These are phyloP conservation scores for Lachancea mirantina DNA, from an alignment of 805 yeast genomes.

Conservation along the genomic window DNA sequence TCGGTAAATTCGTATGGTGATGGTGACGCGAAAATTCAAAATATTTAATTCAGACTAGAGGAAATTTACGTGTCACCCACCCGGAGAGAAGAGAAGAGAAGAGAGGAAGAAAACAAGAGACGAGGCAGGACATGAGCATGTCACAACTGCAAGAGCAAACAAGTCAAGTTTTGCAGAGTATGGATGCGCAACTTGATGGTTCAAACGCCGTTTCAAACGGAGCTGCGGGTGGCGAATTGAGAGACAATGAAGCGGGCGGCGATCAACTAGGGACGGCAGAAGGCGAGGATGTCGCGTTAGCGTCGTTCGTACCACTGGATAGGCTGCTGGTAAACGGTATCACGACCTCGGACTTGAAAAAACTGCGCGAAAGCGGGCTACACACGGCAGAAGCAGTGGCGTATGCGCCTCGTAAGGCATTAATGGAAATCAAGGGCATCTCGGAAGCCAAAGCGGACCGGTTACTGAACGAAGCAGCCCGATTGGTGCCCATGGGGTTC, in stretches of 20 bases:
- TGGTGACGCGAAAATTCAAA: too few relatives aligned
- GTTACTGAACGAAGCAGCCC: slow-evolving; percentile 72
- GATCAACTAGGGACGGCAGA: slow-evolving; percentile 7
- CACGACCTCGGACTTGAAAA: slow-evolving; percentile 66
- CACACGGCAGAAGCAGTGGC: slow-evolving; percentile 92
- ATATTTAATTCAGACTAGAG: too few relatives aligned
- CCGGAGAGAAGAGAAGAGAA: too few relatives aligned
- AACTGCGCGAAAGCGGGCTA: slow-evolving; percentile 73
- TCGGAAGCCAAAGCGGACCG: slow-evolving; percentile 93
- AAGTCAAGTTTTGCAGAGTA: too few relatives aligned
- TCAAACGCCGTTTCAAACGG: too few relatives aligned
- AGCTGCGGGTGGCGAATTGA: slow-evolving; percentile 6
- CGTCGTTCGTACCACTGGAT: slow-evolving; percentile 30
- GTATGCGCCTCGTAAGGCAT: slow-evolving; percentile 77
- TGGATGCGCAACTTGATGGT: too few relatives aligned
- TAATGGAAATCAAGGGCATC: slow-evolving; percentile 79
- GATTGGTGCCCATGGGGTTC: slow-evolving; percentile 90
- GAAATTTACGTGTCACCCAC: too few relatives aligned
- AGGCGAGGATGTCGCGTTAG: slow-evolving; percentile 43
- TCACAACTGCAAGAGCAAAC: too few relatives aligned
- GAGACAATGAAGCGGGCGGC: slow-evolving; percentile 4
- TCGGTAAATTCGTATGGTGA: too few relatives aligned
- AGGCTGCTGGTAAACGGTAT: slow-evolving; percentile 73
- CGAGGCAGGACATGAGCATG: too few relatives aligned
- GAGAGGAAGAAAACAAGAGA: too few relatives aligned